Evolutionary conservation across 495 filamentous ascomycete genomes (phyloP).

Genomic region (Aspergillus bertholletiae): DNA sequence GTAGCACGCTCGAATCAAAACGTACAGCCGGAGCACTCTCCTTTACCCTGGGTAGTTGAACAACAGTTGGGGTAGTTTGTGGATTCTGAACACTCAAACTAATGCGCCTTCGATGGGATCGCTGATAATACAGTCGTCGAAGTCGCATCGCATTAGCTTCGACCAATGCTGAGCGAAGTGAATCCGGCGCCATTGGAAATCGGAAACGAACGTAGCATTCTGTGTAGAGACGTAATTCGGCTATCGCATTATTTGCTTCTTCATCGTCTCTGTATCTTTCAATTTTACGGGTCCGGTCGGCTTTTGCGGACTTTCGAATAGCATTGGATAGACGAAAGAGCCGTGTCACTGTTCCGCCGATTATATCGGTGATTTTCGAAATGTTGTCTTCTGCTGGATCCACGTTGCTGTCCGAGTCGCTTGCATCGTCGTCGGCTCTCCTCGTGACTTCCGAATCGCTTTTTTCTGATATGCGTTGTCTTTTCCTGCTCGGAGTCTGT

Average conservation of each 20-base stretch:
- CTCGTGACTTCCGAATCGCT: constrained; percentile 16
- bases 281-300: constrained; percentile 22
- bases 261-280: constrained; percentile 24
- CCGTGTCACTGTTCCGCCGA: constrained; percentile 28
- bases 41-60: constrained; percentile 24
- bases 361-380: constrained; percentile 24
- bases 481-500: constrained; percentile 24
- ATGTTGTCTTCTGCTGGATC: constrained; percentile 26
- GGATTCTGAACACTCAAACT: constrained; percentile 21
- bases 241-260: constrained; percentile 30
- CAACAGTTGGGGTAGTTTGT: constrained; percentile 13
- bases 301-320: constrained; percentile 29
- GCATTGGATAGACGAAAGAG: constrained; percentile 32
- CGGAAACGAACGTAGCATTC: constrained; percentile 27
- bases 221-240: constrained; percentile 27
- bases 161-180: constrained; percentile 26
- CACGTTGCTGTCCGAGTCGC: constrained; percentile 23
- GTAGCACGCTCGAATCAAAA: constrained; percentile 20
- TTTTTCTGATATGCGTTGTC: constrained; percentile 22
- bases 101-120: constrained; percentile 28
- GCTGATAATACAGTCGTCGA: constrained; percentile 33
- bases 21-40: constrained; percentile 19
- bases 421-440: constrained; percentile 24
- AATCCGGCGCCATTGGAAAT: constrained; percentile 25
- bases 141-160: constrained; percentile 32